phyloP scores from a whole-genome alignment of 176 grass and related monocot genomes.

The Avena insularis region DNA sequence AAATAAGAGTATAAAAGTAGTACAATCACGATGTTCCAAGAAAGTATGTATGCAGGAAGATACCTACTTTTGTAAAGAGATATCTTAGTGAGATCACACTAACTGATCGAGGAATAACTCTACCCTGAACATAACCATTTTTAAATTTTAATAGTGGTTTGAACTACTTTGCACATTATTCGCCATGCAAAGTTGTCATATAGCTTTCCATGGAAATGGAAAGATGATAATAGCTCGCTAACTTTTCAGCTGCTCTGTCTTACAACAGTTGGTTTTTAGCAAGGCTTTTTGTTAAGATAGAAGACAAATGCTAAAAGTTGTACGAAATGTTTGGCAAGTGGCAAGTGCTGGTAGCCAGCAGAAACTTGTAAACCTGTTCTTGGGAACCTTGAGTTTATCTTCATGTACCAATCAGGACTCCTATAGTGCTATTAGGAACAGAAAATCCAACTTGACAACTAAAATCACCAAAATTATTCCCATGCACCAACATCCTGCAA shows the following conservation, averaged over 20 bases:
- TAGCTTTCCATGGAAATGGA: constrained; percentile 4
- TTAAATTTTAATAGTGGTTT: constrained; percentile 1
- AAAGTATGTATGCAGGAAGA: constrained; percentile 19
- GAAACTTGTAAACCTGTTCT: neutral
- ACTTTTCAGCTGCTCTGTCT: neutral
- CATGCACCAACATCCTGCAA: neutral
- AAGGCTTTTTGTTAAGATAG: neutral
- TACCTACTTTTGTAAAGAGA: neutral
- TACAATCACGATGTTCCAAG: neutral
- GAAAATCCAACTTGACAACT: neutral
- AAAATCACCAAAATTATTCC: neutral
- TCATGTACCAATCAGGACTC: neutral
- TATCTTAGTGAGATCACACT: neutral
- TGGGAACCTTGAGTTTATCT: neutral
- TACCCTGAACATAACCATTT: neutral
- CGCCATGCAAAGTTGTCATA: neutral
- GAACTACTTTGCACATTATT: neutral
- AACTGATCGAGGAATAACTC: neutral
- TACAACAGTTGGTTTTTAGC: neutral
- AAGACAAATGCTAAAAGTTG: neutral
- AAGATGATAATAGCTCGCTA: neutral
- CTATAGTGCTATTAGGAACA: constrained; percentile 8
- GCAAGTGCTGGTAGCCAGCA: neutral
- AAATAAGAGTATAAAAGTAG: constrained; percentile 14
- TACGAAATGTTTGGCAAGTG: neutral